Base-by-base conservation (phyloP, 225 moss, liverwort and hornwort species). In the Pleurozium schreberi region DNA sequence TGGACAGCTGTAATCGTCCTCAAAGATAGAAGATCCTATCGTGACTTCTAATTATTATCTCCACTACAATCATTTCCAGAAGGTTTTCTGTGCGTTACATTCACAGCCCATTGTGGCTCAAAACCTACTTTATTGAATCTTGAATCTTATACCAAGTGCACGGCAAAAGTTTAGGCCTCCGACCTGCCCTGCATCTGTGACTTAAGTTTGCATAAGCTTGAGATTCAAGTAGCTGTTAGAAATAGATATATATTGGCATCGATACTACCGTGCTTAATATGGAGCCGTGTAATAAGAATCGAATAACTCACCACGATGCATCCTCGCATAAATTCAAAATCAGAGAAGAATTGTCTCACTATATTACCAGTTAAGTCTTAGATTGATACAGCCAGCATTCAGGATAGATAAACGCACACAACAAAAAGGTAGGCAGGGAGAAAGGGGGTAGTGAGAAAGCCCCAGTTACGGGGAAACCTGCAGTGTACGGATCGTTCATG, bases 401-500 rank as follows among this genome's bases (percentile, higher is more conserved):
- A 67, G 52, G 53, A 66, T 80, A 75, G 43, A 80, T 60, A 75
- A 81, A 75, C 61, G 84, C 88, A 84, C 67, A 84, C n/a, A 66
- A 66, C 78, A 74, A 90, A 88, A 88, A 83, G 71, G 88, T 77
- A 90, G 65, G 77, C 85, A 83, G 26, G 73, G 69, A 87, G 80
- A 87, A n/a, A n/a, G n/a, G 67, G 91, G 64, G 65, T 77, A 43
- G 87, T 91, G 83, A 91, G 91, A 86, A 75, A 87, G 81, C 79
- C 90, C 90, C 26, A 68, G 45, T 75, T 50, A 87, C 60, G 84
- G 85, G 85, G 78, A 85, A 87, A 88, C 90, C 89, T 65, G 77
- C 82, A 84, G 88, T 87, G 77, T 73, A 90, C 82, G 89, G 87
- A 90, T 78, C 80, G 92, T 90, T 94, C 91, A 90, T 89, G 73